Evolutionary conservation across 345 rosid genomes (phyloP), one percentile per base, ranked within the genome.

Genomic region (Durio zibethinus): DNA sequence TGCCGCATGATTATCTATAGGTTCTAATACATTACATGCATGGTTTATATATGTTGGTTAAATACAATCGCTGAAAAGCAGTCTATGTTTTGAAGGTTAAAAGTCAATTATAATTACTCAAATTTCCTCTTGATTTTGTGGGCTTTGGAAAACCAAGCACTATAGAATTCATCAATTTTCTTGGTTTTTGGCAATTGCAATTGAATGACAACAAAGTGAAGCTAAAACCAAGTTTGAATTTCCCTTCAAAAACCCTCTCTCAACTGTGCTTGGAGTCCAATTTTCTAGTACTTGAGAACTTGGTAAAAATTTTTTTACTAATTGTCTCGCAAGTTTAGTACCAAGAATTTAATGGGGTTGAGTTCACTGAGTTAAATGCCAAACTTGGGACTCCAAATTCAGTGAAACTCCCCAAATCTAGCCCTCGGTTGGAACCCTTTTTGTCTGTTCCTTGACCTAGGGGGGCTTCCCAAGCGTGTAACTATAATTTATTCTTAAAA

Each of bases 311-410:
- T 62, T 78, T 85, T 87, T 82, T 54, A 77, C 64, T 62, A 68
- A 74, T 79, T 74, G 83, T 82, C 29, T 64, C 78, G 61, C 82
- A 84, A 72, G 73, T 48, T 66, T 18, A 53, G 82, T 71, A 72
- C 70, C 47, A 62, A 42, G 76, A 83, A 83, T 57, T 84, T 69
- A 83, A 84, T 81, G 80, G 80, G 56, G 72, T 33, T 35, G 52
- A 62, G 79, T 72, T 72, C 63, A 73, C 60, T 4, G 89, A 83
- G 93, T 90, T 89, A 90, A 87, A 86, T 75, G 82, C 76, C 56
- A 66, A 80, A 83, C 88, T 89, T 77, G 88, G 91, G 85, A 89
- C 91, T 83, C 87, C 87, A 69, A 84, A 85, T 85, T 82, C 85
- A 85, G 84, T 88, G 88, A 85, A 89, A 83, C 80, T 86, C 86